Evolutionary conservation across 768 basidiomycete species (phyloP).

Genomic region (Paxillus involutus): DNA sequence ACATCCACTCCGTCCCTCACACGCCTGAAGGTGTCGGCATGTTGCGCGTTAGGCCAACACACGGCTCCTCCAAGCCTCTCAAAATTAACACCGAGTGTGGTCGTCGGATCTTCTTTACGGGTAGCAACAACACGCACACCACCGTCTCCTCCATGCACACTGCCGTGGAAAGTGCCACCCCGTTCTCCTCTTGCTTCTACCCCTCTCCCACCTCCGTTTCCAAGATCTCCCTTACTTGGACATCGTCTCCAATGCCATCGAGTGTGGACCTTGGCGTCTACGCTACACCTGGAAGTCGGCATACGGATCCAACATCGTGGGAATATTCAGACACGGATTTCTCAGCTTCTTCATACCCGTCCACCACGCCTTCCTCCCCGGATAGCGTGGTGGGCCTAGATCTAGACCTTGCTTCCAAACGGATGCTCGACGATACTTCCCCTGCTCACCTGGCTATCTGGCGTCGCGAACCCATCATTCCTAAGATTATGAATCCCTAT

Average conservation of each 20-base stretch:
- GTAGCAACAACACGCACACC: conserved; percentile 44
- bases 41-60: conserved; percentile 36
- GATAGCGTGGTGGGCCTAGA: conserved; percentile 34
- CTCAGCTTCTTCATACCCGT: conserved; percentile 47
- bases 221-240: conserved; percentile 35
- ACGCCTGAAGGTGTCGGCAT: conserved; percentile 57
- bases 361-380: conserved; percentile 40
- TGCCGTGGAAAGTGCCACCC: conserved; percentile 62
- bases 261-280: conserved; percentile 38
- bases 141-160: conserved; percentile 71
- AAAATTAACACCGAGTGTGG: conserved; percentile 57
- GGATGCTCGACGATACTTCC: conserved; percentile 29
- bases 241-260: conserved; percentile 34
- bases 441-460: conserved; percentile 31
- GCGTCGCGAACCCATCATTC: conserved; percentile 28
- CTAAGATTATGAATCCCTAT: conserved; percentile 25
- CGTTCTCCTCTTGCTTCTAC: conserved; percentile 58
- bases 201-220: conserved; percentile 43
- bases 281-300: conserved; percentile 45
- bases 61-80: conserved; percentile 42
- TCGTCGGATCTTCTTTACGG: conserved; percentile 35
- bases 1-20: conserved; percentile 47
- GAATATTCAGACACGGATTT: conserved; percentile 46
- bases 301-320: conserved; percentile 53
- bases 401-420: conserved; percentile 30